A percentile compares a stretch with the other conserved stretches of the same genome.
Evolutionary conservation across 1,139 yeast species (phyloP).

Genomic region (Kurtzmaniella natalensis): DNA sequence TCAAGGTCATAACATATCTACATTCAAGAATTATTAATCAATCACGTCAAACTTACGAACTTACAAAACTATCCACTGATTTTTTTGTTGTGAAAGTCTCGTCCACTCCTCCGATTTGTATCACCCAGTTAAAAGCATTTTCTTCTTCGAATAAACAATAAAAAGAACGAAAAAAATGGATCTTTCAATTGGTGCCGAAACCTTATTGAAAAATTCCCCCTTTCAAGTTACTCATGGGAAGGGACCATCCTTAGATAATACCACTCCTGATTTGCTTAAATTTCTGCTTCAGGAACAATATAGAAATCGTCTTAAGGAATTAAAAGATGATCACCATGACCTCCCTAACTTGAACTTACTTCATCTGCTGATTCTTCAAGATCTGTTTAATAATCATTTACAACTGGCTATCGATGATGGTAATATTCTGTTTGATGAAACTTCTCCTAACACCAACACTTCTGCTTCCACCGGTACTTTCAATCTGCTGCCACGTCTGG

Average conservation of each 20-base stretch:
- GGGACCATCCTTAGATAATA: slow-evolving; percentile 20
- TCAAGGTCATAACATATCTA: no score
- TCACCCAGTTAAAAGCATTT: no score
- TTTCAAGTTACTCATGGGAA: slow-evolving; percentile 28
- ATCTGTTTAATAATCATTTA: slow-evolving; percentile 34
- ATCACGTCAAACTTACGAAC: no score
- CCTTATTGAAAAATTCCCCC: slow-evolving; percentile 35
- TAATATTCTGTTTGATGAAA: slow-evolving; percentile 16
- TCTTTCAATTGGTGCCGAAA: slow-evolving; percentile 24
- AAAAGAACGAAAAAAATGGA: not conserved
- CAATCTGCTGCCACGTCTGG: slow-evolving; percentile 2
- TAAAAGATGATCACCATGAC: slow-evolving; percentile 14
- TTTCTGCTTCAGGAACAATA: slow-evolving; percentile 44
- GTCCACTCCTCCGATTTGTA: no score
- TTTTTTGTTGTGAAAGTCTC: no score
- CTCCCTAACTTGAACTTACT: slow-evolving; percentile 16
- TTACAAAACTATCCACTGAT: no score
- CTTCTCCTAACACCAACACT: not conserved
- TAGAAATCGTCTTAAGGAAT: slow-evolving; percentile 24
- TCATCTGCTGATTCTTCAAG: slow-evolving; percentile 23
- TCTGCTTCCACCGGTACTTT: slow-evolving; percentile 9
- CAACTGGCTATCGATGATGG: slow-evolving; percentile 33
- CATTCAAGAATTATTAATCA: no score
- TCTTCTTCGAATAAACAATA: not conserved
- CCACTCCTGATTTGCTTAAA: slow-evolving; percentile 41